Base-by-base conservation (phyloP, 2,329 filamentous ascomycete species). In the Penicillium sp. region DNA sequence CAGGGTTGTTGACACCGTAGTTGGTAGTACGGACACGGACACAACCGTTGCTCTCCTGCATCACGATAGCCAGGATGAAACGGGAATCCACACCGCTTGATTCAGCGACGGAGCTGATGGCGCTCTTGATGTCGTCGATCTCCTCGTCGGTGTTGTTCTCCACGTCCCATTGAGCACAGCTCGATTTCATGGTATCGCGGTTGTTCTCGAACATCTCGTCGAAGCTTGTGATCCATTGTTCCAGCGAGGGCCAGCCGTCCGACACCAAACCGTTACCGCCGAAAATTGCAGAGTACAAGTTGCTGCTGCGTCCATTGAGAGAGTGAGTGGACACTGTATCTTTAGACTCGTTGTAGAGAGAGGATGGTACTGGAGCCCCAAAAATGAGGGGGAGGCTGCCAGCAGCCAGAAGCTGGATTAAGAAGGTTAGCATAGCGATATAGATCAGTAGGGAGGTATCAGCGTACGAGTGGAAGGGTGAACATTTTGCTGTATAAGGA, bases 41-140 rank as follows among this genome's bases (percentile, higher is more conserved):
- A 58, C 73, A 75, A 35, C 74, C 74, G 49, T 67, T 67, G 53
- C 67, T 72, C 56, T 76, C 74, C 55, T 76, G 74, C 64, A 76
- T 67, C 32, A 75, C 54, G 49, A 75, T 63, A n/a, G 72, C 69
- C 12, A 76, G 62, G 53, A 76, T 72, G 52, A 74, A 72, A 42
- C 73, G 71, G 33, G 62, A 54, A 52, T 75, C 72, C 27, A 76
- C 44, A 24, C 55, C 50, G 28, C 53, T 58, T 9, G 50, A 59
- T 13, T 58, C 54, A 3, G 71, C 61, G 6, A 71, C 65, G 10
- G 55, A 43, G 42, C 66, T 50, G 47, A 75, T 74, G 42, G 62
- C 60, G 27, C 59, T 52, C 42, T 61, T 63, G 46, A 75, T 65
- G 44, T 54, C 23, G 25, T 42, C 46, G 44, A 63, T 65, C 52